Conservation (phyloP, 768 basidiomycete genomes). For the Leccinum incarnatum region DNA sequence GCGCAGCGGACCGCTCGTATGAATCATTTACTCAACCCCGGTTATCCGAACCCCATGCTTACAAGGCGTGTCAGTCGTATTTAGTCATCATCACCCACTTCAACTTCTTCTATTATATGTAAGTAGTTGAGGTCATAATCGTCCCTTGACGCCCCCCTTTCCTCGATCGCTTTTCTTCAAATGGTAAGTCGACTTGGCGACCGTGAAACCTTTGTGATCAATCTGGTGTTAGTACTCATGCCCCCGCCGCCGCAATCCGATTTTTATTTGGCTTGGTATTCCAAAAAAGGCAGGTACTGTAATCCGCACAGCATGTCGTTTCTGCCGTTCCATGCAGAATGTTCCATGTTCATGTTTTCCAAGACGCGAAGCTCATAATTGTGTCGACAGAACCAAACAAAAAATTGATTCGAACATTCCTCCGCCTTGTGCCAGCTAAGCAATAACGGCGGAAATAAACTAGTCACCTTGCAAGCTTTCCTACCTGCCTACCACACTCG, state of each 20-base stretch:
- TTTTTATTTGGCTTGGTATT: neutral
- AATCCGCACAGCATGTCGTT: constrained; percentile 16
- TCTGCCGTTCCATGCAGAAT: constrained; percentile 24
- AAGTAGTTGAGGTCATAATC: neutral
- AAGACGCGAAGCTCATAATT: constrained; percentile 14
- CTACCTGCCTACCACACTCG: neutral
- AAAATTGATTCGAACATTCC: constrained; percentile 2
- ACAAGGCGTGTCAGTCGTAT: constrained; percentile 11
- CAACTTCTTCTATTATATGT: neutral
- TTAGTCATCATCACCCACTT: neutral
- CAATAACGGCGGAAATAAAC: constrained; percentile 11
- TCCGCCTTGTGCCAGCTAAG: neutral
- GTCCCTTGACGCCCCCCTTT: neutral
- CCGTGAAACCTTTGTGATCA: neutral
- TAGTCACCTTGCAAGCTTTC: neutral
- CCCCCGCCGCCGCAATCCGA: neutral
- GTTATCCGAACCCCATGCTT: constrained; percentile 13
- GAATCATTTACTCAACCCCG: constrained; percentile 3
- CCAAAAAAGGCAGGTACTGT: constrained; percentile 17
- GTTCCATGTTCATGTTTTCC: constrained; percentile 14
- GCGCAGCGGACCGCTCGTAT: neutral
- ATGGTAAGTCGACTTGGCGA: neutral
- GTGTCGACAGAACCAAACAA: constrained; percentile 24
- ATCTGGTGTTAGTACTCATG: neutral
- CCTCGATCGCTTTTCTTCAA: neutral